A percentile compares a stretch with the other conserved stretches of the same genome.
Conservation (phyloP, 2,329 filamentous ascomycete genomes). For the Colletotrichum coccodes region DNA sequence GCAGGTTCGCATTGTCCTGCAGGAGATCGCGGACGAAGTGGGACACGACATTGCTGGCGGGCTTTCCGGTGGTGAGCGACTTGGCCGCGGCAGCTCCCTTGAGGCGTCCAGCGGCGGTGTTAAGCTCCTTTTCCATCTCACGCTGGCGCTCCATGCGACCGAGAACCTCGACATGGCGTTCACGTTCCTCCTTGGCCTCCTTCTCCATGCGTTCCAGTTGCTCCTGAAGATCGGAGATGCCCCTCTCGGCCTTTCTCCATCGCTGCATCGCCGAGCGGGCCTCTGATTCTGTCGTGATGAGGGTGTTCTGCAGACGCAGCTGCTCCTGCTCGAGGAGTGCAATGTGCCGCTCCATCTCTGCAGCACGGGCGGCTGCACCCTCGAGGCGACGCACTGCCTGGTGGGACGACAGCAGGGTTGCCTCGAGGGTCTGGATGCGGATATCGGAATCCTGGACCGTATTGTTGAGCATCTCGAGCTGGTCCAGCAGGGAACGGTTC, state of each 20-base stretch:
- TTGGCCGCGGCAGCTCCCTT: constrained; percentile 83
- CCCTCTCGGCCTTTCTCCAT: constrained; percentile 87
- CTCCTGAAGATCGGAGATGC: constrained; percentile 81
- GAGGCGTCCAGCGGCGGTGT: constrained; percentile 80
- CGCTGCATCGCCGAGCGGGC: constrained; percentile 82
- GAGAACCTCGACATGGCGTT: constrained; percentile 84
- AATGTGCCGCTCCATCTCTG: constrained; percentile 83
- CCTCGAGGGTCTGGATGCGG: constrained; percentile 80
- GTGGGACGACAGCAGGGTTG: constrained; percentile 80
- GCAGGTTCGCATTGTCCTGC: constrained; percentile 93
- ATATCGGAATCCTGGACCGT: constrained; percentile 83
- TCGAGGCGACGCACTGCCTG: constrained; percentile 81
- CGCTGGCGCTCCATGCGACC: constrained; percentile 86
- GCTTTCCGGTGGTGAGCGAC: constrained; percentile 68
- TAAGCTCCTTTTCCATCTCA: constrained; percentile 83
- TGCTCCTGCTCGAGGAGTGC: constrained; percentile 85
- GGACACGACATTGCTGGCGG: constrained; percentile 80
- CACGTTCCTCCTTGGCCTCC: constrained; percentile 82
- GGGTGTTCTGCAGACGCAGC: constrained; percentile 72
- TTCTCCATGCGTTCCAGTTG: constrained; percentile 90
- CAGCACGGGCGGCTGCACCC: constrained; percentile 77
- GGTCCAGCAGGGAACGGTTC: constrained; percentile 82
- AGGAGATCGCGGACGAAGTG: constrained; percentile 96
- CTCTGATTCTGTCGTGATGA: constrained; percentile 77
- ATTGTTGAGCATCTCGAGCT: constrained; percentile 85